A percentile compares a stretch with the other conserved stretches of the same genome.
Evolutionary conservation across 1,139 yeast species (phyloP).

Genomic region (Saccharomyces hybrid): DNA sequence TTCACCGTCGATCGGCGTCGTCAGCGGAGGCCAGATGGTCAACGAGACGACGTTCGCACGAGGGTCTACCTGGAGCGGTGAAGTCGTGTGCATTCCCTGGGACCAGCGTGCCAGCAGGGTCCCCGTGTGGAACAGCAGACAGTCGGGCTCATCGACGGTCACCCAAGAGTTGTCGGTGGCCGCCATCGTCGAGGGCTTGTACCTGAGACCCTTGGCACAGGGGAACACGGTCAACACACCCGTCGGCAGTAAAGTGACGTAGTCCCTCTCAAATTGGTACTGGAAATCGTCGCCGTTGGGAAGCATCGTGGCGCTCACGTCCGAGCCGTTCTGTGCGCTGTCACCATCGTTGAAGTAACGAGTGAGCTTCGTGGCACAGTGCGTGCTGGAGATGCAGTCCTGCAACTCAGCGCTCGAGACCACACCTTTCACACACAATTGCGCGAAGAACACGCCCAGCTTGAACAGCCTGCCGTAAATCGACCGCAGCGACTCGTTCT

Average conservation of each 20-base stretch:
- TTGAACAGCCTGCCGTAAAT: slow-evolving; percentile 18
- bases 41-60: slow-evolving; percentile 15
- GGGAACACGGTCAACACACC: slow-evolving; percentile 28
- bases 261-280: slow-evolving; percentile 17
- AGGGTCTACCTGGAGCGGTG: slow-evolving; percentile 21
- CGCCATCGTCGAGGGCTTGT: slow-evolving; percentile 20
- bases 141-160: slow-evolving; percentile 21
- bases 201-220: slow-evolving; percentile 19
- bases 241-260: slow-evolving; percentile 10
- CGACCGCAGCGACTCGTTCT: slow-evolving; percentile 11
- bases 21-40: slow-evolving; percentile 21
- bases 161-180: slow-evolving; percentile 25
- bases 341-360: slow-evolving; percentile 14
- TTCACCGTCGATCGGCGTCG: slow-evolving; percentile 1
- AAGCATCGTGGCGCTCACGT: slow-evolving; percentile 3
- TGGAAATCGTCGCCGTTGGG: slow-evolving; percentile 19
- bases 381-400: slow-evolving; percentile 5
- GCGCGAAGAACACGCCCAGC: slow-evolving; percentile 20
- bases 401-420: slow-evolving; percentile 4
- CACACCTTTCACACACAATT: slow-evolving; percentile 17
- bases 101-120: slow-evolving; percentile 17
- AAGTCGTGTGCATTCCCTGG: slow-evolving; percentile 19
- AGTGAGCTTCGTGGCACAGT: slow-evolving; percentile 14
- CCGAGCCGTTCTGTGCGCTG: slow-evolving; percentile 2
- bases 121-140: slow-evolving; percentile 29